Evolutionary conservation across 208 protist genomes (phyloP).

Genomic region (Leishmania arabica): DNA sequence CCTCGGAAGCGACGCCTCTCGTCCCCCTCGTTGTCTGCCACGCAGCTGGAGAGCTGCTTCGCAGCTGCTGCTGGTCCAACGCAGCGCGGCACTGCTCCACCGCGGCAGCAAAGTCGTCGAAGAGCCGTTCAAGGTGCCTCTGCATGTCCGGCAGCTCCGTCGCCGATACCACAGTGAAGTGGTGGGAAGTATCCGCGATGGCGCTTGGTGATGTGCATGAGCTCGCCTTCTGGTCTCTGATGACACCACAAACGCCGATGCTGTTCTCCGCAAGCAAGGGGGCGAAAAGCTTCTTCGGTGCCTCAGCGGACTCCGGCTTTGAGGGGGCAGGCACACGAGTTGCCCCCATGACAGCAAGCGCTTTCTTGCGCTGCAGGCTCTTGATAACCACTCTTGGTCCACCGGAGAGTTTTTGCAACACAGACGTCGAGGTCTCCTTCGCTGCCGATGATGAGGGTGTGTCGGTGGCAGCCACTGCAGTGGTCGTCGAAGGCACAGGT

Average conservation of each 20-base stretch:
- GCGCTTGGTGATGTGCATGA: background rate
- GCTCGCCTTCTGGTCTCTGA: background rate
- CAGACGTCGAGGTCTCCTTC: background rate
- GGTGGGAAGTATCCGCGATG: background rate
- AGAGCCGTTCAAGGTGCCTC: constrained; percentile 11
- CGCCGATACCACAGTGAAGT: background rate
- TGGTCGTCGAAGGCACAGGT: background rate
- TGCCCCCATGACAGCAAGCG: background rate
- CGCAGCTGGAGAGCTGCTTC: background rate
- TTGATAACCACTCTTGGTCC: constrained; percentile 5
- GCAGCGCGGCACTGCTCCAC: constrained; percentile 23
- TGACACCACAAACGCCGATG: background rate
- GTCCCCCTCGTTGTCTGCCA: constrained; percentile 7
- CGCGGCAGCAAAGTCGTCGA: constrained; percentile 27
- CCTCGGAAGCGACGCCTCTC: background rate
- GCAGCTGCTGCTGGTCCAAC: constrained; percentile 11
- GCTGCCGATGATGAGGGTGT: background rate
- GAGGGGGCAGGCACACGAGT: background rate
- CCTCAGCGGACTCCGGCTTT: background rate
- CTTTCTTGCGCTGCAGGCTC: background rate
- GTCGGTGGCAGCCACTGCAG: background rate
- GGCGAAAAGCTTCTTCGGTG: background rate
- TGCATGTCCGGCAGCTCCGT: constrained; percentile 12
- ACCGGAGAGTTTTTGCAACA: background rate
- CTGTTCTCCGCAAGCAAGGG: background rate